phyloP scores from a whole-genome alignment of 2,329 filamentous ascomycete genomes.

The Sarocladiaceae sp. region DNA sequence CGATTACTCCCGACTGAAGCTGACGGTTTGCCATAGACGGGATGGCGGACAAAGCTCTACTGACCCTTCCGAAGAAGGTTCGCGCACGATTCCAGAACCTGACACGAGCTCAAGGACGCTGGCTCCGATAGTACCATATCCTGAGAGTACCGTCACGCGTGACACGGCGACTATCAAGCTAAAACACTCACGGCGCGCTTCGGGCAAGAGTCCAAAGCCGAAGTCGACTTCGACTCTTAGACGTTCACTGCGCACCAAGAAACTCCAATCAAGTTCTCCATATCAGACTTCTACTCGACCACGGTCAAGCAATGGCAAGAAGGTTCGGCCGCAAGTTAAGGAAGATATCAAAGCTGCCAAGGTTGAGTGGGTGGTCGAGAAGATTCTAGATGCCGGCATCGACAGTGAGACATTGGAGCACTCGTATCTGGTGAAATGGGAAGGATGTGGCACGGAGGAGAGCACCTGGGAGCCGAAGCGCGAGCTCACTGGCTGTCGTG shows the following conservation, averaged over 20 bases:
- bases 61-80: no score
- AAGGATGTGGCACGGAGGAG: constrained; percentile 35
- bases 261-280: constrained; percentile 57
- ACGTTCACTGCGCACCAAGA: not conserved
- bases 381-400: constrained; percentile 36
- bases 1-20: no score
- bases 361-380: constrained; percentile 43
- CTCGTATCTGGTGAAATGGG: constrained; percentile 51
- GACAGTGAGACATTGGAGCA: constrained; percentile 32
- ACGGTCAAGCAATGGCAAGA: not conserved
- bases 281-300: constrained; percentile 24
- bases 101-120: no score
- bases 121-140: no score
- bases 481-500: constrained; percentile 36
- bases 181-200: no score
- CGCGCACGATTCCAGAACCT: no score
- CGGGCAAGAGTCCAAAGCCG: not conserved
- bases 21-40: no score
- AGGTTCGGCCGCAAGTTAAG: constrained; percentile 10
- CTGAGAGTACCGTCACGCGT: no score
- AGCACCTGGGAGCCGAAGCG: constrained; percentile 52
- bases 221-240: not conserved
- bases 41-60: no score
- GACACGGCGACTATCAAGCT: no score
- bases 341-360: constrained; percentile 13